phyloP scores from a whole-genome alignment of 2,329 filamentous ascomycete species.

The Fusarium longipes region DNA sequence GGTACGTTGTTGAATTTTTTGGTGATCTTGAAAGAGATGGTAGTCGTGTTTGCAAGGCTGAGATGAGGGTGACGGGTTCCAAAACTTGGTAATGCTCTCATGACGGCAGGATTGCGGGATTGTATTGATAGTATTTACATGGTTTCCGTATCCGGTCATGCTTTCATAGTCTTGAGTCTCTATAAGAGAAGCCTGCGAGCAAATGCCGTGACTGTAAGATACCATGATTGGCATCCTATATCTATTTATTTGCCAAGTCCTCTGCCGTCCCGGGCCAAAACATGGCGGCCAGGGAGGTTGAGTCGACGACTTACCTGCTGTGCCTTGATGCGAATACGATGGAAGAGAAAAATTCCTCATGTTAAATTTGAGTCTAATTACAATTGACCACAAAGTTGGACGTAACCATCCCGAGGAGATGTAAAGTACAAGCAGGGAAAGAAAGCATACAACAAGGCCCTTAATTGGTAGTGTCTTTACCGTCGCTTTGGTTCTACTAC shows the following conservation, averaged over 20 bases:
- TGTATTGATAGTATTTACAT: too few species aligned
- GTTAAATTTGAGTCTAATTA: not conserved
- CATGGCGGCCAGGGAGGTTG: not conserved
- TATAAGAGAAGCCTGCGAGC: not conserved
- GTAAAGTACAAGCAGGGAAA: not conserved
- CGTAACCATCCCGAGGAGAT: conserved; percentile 24
- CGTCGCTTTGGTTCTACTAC: not conserved
- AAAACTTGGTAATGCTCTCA: conserved; percentile 21
- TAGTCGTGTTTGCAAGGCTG: conserved; percentile 4
- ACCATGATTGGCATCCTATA: not conserved
- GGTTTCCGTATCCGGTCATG: too few species aligned
- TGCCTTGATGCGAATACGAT: conserved; percentile 8
- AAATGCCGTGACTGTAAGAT: not conserved
- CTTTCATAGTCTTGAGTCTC: not conserved
- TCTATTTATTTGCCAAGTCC: not conserved
- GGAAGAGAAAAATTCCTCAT: not conserved
- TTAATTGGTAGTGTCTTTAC: conserved; percentile 5
- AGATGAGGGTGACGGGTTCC: not conserved
- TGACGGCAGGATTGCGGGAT: conserved; percentile 19
- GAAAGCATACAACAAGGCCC: conserved; percentile 9
- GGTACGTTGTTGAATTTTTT: conserved; percentile 9
- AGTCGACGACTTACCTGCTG: not conserved
- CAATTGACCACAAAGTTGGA: not conserved
- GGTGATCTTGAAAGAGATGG: conserved; percentile 3
- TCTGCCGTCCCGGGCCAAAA: not conserved